Evolutionary conservation across 2,329 filamentous ascomycete species (phyloP).

Genomic region (Knufia petricola): DNA sequence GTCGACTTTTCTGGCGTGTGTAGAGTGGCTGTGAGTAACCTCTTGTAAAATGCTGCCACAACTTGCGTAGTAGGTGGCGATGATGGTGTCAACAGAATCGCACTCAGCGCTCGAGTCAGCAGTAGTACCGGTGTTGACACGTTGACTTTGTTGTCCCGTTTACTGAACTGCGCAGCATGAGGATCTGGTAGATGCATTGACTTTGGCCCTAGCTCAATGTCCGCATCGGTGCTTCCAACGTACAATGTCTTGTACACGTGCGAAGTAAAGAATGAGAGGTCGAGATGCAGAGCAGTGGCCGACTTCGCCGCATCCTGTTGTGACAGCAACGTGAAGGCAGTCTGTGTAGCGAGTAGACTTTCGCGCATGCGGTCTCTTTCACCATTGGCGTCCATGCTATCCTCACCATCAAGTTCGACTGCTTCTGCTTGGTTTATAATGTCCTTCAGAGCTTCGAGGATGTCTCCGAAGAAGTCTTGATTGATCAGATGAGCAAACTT

Average conservation of each 20-base stretch:
- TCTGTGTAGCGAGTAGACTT: constrained; percentile 85
- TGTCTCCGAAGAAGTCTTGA: constrained; percentile 95
- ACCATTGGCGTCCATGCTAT: constrained; percentile 24
- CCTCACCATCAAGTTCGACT: constrained; percentile 33
- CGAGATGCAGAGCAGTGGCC: constrained; percentile 70
- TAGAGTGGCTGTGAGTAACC: constrained; percentile 69
- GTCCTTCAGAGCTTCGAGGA: constrained; percentile 89
- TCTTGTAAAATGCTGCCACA: constrained; percentile 87
- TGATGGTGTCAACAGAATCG: constrained; percentile 65
- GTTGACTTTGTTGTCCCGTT: constrained; percentile 64
- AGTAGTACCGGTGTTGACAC: constrained; percentile 90
- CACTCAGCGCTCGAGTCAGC: constrained; percentile 74
- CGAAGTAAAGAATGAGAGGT: constrained; percentile 89
- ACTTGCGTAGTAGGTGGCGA: constrained; percentile 64
- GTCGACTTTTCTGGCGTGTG: constrained; percentile 86
- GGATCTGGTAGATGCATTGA: constrained; percentile 63
- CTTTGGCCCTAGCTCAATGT: constrained; percentile 73
- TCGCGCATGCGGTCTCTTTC: constrained; percentile 72
- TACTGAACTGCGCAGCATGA: constrained; percentile 31
- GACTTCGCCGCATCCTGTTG: constrained; percentile 87
- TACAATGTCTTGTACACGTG: constrained; percentile 84
- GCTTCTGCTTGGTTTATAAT: constrained; percentile 66
- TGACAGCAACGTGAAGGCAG: constrained; percentile 89
- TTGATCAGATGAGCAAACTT: constrained; percentile 96
- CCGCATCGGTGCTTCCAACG: constrained; percentile 66